Evolutionary conservation across 257 asterid genomes (phyloP).

Genomic region (Ajuga chamaepitys): DNA sequence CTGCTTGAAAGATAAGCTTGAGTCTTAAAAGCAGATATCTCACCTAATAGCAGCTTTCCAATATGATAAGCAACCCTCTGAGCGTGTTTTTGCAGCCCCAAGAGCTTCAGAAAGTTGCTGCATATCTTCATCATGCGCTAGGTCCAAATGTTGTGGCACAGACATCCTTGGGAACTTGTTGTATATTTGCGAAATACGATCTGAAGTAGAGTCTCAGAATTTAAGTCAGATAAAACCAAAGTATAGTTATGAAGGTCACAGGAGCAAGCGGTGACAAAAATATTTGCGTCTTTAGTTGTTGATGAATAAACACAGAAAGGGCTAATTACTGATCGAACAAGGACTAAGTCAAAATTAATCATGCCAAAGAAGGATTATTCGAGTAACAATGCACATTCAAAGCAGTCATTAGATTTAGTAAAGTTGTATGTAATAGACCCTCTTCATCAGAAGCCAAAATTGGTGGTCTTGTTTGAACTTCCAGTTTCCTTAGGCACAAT

Average conservation of each 20-base stretch:
- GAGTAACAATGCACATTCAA: not conserved
- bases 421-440: no score
- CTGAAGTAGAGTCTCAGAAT: conserved; percentile 38
- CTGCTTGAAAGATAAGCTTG: conserved; percentile 4
- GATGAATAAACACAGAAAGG: not conserved
- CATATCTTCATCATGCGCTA: conserved; percentile 74
- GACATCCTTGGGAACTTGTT: conserved; percentile 70
- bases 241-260: not conserved
- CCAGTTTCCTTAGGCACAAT: no score
- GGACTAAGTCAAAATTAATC: not conserved
- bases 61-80: conserved; percentile 81
- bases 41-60: conserved; percentile 81
- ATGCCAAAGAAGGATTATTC: conserved; percentile 5
- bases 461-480: no score
- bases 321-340: not conserved
- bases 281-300: not conserved
- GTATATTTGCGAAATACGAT: conserved; percentile 70
- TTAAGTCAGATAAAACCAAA: conserved; percentile 7
- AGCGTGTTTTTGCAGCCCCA: conserved; percentile 88
- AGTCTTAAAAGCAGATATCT: conserved; percentile 14
- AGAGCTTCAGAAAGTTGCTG: conserved; percentile 81
- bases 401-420: conserved; percentile 1
- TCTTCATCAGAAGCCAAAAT: not conserved
- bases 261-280: not conserved
- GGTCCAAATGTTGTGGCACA: conserved; percentile 82